Base-by-base conservation (phyloP, 2,329 filamentous ascomycete species). In the Fusarium sarcochroum region DNA sequence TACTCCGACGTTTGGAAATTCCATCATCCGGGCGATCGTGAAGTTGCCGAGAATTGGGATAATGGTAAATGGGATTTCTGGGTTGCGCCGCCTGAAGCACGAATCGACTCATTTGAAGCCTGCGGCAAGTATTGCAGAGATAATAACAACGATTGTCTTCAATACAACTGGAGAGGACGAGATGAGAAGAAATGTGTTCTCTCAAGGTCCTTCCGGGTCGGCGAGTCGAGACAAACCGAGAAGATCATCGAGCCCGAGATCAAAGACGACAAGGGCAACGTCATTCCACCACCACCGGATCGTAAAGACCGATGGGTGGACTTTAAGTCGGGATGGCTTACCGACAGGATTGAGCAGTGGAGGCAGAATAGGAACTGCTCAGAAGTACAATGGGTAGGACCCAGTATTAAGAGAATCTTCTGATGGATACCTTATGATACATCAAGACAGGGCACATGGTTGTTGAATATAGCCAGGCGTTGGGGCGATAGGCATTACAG, bases 1-100 rank as follows among this genome's bases (percentile, higher is more conserved):
- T 82, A 81, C 52, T 71, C 76, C 7, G 79, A 81, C 45, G 66
- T 81, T 1, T 81, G 73, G 77, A 71, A 77, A 27, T 77, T 82
- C 63, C 72, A 79, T 63, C 78, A 80, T 45, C 74, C 76, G 6
- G 77, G 75, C 7, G 68, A 73, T 18, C 68, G 58, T 5, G 50
- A 58, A 25, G 37, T 66, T 5, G 49, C 70, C 7, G 61, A 73
- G 8, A 68, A 78, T 41, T 78, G 76, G 76, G 76, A 78, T 25
- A 78, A 77, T 30, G 76, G 75, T 3, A 73, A 77, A 45, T 78
- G 75, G 76, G 76, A 77, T 18, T 63, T 65, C 15, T 77, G 70
- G 72, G 49, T 66, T 34, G 68, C 73, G 3, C 73, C 72, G 1
- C 58, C 66, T 3, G 74, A 76, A 21, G 71, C 70, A 21, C 67